Conservation (phyloP, 2,329 filamentous ascomycete genomes). For the Fonsecaea monophora region DNA sequence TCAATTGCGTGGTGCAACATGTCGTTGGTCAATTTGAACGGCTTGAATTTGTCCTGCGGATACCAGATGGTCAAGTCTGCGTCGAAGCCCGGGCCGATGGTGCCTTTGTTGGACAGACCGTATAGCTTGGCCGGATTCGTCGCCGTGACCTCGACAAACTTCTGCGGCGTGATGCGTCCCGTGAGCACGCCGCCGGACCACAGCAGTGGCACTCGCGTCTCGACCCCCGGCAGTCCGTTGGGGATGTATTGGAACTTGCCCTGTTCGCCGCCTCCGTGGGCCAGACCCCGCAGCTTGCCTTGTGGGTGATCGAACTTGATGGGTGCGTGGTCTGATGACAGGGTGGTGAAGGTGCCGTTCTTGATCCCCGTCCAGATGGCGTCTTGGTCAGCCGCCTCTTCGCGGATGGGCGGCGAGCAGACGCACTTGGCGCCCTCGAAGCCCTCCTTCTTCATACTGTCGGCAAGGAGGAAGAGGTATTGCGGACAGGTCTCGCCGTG, state of each 20-base stretch:
- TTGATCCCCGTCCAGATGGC: constrained; percentile 59
- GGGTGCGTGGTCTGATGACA: constrained; percentile 58
- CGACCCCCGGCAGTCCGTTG: constrained; percentile 52
- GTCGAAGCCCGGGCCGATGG: constrained; percentile 51
- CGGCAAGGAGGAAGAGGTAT: constrained; percentile 61
- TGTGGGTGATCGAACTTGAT: constrained; percentile 47
- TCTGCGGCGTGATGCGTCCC: constrained; percentile 14
- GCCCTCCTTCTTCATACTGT: constrained; percentile 47
- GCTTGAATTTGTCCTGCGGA: constrained; percentile 35
- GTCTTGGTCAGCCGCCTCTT: constrained; percentile 55
- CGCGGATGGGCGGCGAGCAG: constrained; percentile 59
- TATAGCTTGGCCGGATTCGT: constrained; percentile 55
- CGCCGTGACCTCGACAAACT: constrained; percentile 53
- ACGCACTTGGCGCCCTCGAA: constrained; percentile 60
- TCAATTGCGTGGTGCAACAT: constrained; percentile 47
- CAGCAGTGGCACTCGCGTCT: constrained; percentile 50
- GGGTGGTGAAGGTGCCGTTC: constrained; percentile 62
- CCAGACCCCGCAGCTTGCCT: constrained; percentile 45
- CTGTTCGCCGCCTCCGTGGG: constrained; percentile 18
- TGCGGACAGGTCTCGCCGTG: constrained; percentile 66
- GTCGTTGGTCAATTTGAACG: constrained; percentile 40
- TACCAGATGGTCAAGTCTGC: constrained; percentile 55
- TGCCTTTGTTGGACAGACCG: constrained; percentile 51
- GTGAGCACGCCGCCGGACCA: constrained; percentile 42
- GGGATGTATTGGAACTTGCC: constrained; percentile 50